These are phyloP conservation scores for Talaromyces sp. DNA, from an alignment of 2,329 filamentous ascomycete genomes.

Conservation along the genomic window DNA sequence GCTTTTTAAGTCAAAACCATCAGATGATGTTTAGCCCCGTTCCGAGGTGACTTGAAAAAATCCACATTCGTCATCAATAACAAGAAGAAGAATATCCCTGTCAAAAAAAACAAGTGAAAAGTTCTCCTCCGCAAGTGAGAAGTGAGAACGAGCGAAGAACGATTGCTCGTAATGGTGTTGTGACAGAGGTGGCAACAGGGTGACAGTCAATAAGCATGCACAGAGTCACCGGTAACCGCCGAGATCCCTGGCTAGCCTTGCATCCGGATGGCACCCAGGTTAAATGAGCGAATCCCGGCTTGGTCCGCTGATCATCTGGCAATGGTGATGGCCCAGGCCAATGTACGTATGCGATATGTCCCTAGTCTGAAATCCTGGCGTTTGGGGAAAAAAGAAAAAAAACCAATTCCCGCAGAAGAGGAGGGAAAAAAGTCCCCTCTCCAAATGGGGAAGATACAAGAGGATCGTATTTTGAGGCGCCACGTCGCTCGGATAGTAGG, in stretches of 20 bases:
- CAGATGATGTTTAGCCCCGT: not conserved
- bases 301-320: not conserved
- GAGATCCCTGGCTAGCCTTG: slow-evolving; percentile 4
- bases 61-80: not conserved
- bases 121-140: not conserved
- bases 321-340: not conserved
- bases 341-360: not conserved
- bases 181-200: not conserved
- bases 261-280: not conserved
- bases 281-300: not conserved
- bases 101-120: not conserved
- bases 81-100: not conserved
- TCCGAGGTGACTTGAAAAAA: not conserved
- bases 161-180: not conserved
- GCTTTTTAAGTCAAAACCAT: not conserved
- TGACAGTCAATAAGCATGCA: not conserved
- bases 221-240: slow-evolving; percentile 7
- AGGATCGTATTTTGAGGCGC: slow-evolving; percentile 1
- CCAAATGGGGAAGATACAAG: not conserved
- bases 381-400: not conserved
- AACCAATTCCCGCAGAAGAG: not conserved
- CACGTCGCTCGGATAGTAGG: slow-evolving; percentile 3
- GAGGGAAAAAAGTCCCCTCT: not conserved
- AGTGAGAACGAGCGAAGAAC: not conserved
- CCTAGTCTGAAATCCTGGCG: not conserved